Base-by-base conservation (phyloP, 257 asterid genomes). In the Oldenlandia corymbosa region DNA sequence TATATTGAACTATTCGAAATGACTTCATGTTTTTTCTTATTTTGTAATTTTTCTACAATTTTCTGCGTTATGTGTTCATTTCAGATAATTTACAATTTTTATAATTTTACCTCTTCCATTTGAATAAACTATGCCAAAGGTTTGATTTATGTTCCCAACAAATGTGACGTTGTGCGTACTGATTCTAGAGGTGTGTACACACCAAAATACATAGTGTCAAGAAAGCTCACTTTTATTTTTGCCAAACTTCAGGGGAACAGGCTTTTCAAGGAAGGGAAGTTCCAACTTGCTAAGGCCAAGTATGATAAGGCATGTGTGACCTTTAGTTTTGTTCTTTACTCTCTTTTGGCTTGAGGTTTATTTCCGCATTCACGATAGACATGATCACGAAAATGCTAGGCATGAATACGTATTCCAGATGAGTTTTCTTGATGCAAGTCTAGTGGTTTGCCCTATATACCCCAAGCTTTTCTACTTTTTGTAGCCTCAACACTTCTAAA, bases 241-340 rank as follows among this genome's bases (percentile, higher is more conserved):
- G 30, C 65, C 70, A 58, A 66, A 23, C 84, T 66, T 78, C 96
- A 93, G 99, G 99, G 99, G 68, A 93, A 93, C 83, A 84, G 99
- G 83, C 87, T 93, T 71, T 93, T 93, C 80, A 88, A 90, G 76
- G 95, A 93, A 79, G 94, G 88, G 73, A 93, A 90, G 78, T 90
- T 74, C 76, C 96, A 86, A 68, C 95, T 93, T 68, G 99, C 99
- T 14, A 93, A 87, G 77, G 91, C 97, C 48, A 93, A 93, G 80
- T 93, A 93, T 71, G 99, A 93, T 60, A 76, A 79, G 84, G 83
- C 87, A 90, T 67, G 95, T 84, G 69, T 17, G 24, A 54, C 62
- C 52, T 71, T 21, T 32, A 45, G n/a, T 60, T 39, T 76, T 62
- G 58, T 56, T 65, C 20, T 69, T 21, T 21, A 52, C 14, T 54